Percentiles rank a stretch among this genome's conserved stretches.
These are phyloP conservation scores for Hypoxylon sp. DNA, from an alignment of 2,329 filamentous ascomycete species.

Conservation along the genomic window DNA sequence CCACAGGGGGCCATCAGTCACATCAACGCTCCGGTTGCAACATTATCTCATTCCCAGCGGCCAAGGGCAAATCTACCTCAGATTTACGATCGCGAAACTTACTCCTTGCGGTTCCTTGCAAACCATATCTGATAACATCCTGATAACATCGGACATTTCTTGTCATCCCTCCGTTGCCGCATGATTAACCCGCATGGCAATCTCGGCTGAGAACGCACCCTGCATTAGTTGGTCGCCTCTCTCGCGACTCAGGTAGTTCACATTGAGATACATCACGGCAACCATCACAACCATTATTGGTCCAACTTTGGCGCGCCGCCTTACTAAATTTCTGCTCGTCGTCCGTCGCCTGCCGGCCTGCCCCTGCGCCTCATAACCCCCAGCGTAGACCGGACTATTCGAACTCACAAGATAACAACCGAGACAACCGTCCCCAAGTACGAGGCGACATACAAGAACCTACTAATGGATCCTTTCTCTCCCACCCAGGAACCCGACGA, in stretches of 20 bases:
- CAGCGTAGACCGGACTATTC: conserved; percentile 19
- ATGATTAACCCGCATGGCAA: conserved; percentile 18
- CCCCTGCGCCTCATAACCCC: conserved; percentile 29
- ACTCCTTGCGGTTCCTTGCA: conserved; percentile 5
- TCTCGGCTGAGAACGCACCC: conserved; percentile 1
- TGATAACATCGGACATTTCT: conserved; percentile 3
- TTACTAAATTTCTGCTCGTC: conserved; percentile 32
- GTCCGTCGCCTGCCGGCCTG: conserved; percentile 12
- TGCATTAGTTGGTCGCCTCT: conserved; percentile 27
- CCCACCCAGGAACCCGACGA: conserved; percentile 79
- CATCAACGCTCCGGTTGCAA: conserved; percentile 30
- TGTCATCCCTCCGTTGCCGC: not conserved
- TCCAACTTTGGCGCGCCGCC: conserved; percentile 29
- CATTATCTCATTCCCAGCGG: conserved; percentile 18
- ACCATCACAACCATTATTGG: conserved; percentile 27
- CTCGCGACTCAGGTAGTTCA: conserved; percentile 22
- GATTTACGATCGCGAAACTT: conserved; percentile 18
- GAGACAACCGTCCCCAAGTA: conserved; percentile 24
- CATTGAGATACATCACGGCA: conserved; percentile 37
- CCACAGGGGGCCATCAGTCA: conserved; percentile 11
- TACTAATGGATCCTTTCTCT: conserved; percentile 63
- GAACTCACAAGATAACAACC: conserved; percentile 18
- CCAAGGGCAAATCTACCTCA: conserved; percentile 8
- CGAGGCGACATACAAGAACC: conserved; percentile 30
- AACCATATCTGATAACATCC: conserved; percentile 2